A percentile compares a stretch with the other conserved stretches of the same genome.
Evolutionary conservation across 495 filamentous ascomycete species (phyloP).

Genomic region (Trichoderma gamsii): DNA sequence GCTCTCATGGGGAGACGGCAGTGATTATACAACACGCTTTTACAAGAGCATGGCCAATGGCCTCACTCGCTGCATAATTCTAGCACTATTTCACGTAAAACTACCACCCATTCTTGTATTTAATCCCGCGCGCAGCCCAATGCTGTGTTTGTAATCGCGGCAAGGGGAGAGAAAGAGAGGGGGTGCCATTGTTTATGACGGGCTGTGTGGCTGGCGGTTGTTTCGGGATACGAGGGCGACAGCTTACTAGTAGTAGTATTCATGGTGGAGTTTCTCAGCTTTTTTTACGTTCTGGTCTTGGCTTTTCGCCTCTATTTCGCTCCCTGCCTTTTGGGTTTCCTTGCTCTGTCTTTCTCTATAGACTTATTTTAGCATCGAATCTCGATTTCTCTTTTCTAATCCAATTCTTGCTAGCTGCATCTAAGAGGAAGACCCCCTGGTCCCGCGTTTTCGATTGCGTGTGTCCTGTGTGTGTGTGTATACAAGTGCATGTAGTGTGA

Average conservation of each 20-base stretch:
- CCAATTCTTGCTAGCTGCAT: too few relatives aligned
- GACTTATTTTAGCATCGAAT: too few relatives aligned
- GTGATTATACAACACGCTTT: neutral
- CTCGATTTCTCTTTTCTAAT: too few relatives aligned
- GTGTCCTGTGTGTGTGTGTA: too few relatives aligned
- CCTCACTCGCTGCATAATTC: neutral
- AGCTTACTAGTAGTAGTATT: neutral
- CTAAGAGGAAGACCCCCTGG: too few relatives aligned
- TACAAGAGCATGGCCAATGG: neutral
- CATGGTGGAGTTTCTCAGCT: neutral
- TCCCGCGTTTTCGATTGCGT: too few relatives aligned
- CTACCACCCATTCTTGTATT: neutral
- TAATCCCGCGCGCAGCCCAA: neutral
- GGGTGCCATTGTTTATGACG: neutral
- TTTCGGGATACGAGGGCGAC: conserved; percentile 6
- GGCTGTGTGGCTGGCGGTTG: conserved; percentile 5
- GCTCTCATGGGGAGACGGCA: neutral
- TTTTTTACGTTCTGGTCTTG: neutral
- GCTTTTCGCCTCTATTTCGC: neutral
- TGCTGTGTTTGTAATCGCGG: neutral
- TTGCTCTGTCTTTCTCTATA: neutral
- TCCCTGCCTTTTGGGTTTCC: neutral
- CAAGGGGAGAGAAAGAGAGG: neutral
- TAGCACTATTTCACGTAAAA: neutral
- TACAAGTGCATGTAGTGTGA: too few relatives aligned